These are phyloP conservation scores for Dactylella cylindrospora DNA, from an alignment of 2,329 filamentous ascomycete species.

Conservation along the genomic window DNA sequence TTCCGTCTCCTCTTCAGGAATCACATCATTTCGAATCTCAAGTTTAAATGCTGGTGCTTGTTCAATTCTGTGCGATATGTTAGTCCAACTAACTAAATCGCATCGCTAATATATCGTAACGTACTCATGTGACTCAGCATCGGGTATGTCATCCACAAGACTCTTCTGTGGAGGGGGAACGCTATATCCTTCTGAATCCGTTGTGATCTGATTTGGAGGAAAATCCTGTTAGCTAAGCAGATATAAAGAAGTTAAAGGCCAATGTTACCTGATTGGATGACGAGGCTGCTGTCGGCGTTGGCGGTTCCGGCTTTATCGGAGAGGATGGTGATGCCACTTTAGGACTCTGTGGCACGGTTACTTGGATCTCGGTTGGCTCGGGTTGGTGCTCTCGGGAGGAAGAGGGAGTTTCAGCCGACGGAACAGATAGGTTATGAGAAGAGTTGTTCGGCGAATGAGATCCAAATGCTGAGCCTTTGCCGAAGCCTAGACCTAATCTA, in stretches of 20 bases:
- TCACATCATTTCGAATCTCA: conserved; percentile 75
- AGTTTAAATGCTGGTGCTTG: conserved; percentile 67
- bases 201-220: conserved; percentile 54
- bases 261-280: conserved; percentile 28
- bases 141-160: conserved; percentile 53
- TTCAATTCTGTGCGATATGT: conserved; percentile 47
- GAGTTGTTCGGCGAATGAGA: conserved; percentile 31
- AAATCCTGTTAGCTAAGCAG: not conserved
- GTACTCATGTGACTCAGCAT: conserved; percentile 46
- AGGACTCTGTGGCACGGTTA: conserved; percentile 12
- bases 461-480: conserved; percentile 12
- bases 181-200: conserved; percentile 74
- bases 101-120: not conserved
- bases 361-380: conserved; percentile 22
- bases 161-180: conserved; percentile 67
- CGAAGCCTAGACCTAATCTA: conserved; percentile 33
- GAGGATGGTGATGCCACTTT: conserved; percentile 12
- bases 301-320: conserved; percentile 17
- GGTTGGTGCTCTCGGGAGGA: conserved; percentile 17
- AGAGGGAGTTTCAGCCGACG: conserved; percentile 15
- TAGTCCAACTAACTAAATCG: conserved; percentile 25
- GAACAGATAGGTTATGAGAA: conserved; percentile 36
- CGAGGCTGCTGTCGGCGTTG: conserved; percentile 17
- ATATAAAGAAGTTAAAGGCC: not conserved
- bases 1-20: conserved; percentile 74